phyloP scores from a whole-genome alignment of 805 yeast species.

The Ogataea nitratoaversa region DNA sequence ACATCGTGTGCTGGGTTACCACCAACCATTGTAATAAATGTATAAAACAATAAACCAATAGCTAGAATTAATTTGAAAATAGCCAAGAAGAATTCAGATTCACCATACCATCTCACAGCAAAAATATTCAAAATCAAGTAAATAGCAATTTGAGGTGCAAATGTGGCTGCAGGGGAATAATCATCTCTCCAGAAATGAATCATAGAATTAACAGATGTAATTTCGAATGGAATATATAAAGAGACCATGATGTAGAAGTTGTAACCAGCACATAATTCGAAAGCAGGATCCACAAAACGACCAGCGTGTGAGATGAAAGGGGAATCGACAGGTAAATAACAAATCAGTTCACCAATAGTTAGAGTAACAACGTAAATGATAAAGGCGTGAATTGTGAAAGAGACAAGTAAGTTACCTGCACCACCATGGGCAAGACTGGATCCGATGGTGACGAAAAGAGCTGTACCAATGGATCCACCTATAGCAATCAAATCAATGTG shows the following conservation, averaged over 20 bases:
- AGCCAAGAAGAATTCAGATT: constrained; percentile 75
- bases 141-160: constrained; percentile 59
- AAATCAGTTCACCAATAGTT: constrained; percentile 74
- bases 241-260: constrained; percentile 75
- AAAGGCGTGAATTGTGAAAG: constrained; percentile 60
- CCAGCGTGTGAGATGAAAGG: constrained; percentile 76
- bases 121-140: constrained; percentile 63
- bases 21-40: constrained; percentile 80
- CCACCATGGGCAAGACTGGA: constrained; percentile 62
- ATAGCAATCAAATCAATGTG: constrained; percentile 78
- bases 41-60: constrained; percentile 68
- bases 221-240: constrained; percentile 77
- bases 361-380: constrained; percentile 66
- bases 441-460: constrained; percentile 71
- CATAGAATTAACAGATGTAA: constrained; percentile 73
- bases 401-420: constrained; percentile 61
- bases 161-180: constrained; percentile 66
- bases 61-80: constrained; percentile 71
- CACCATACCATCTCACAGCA: constrained; percentile 76
- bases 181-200: constrained; percentile 79
- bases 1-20: constrained; percentile 69
- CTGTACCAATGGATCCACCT: constrained; percentile 82
- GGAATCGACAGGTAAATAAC: constrained; percentile 69
- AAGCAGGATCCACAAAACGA: constrained; percentile 69
- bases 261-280: constrained; percentile 75